phyloP scores from a whole-genome alignment of 2,329 filamentous ascomycete species.

The Penicillium sp. region DNA sequence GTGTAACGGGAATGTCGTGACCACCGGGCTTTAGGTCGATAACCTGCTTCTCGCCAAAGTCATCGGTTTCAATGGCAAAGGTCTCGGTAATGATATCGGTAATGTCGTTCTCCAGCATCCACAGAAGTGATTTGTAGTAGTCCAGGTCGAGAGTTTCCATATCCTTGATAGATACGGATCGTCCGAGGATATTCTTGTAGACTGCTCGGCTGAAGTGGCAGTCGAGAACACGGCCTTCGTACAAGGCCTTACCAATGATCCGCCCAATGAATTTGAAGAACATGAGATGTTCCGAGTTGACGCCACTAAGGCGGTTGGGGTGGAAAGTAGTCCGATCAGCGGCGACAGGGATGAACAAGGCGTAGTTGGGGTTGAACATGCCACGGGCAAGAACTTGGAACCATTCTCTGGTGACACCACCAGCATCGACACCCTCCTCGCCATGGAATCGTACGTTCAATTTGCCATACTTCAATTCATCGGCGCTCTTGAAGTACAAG shows the following conservation, averaged over 20 bases:
- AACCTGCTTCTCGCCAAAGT: slow-evolving; percentile 84
- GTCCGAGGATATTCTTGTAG: slow-evolving; percentile 95
- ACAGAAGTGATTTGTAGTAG: slow-evolving; percentile 97
- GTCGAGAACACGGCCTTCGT: slow-evolving; percentile 91
- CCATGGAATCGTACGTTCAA: slow-evolving; percentile 96
- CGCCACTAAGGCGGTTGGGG: slow-evolving; percentile 86
- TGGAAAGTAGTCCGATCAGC: slow-evolving; percentile 98
- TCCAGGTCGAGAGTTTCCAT: slow-evolving; percentile 99
- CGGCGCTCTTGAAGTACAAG: slow-evolving; percentile 93
- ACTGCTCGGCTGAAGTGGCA: slow-evolving; percentile 99
- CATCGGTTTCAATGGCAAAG: slow-evolving; percentile 90
- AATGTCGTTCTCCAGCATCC: slow-evolving; percentile 99
- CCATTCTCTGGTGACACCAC: slow-evolving; percentile 97
- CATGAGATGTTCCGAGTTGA: slow-evolving; percentile 93
- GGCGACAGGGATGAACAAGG: slow-evolving; percentile 91
- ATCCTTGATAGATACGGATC: slow-evolving; percentile 94
- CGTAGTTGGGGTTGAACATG: slow-evolving; percentile 99
- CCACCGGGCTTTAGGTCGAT: slow-evolving; percentile 86
- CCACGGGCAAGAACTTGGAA: slow-evolving; percentile 96
- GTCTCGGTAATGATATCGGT: slow-evolving; percentile 96
- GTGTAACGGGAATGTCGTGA: slow-evolving; percentile 87
- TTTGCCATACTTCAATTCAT: slow-evolving; percentile 99
- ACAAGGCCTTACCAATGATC: slow-evolving; percentile 96
- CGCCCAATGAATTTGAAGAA: slow-evolving; percentile 99
- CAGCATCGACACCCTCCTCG: slow-evolving; percentile 96